phyloP scores from a whole-genome alignment of 2,329 filamentous ascomycete genomes.

The Lecanoromycetidae sp. region DNA sequence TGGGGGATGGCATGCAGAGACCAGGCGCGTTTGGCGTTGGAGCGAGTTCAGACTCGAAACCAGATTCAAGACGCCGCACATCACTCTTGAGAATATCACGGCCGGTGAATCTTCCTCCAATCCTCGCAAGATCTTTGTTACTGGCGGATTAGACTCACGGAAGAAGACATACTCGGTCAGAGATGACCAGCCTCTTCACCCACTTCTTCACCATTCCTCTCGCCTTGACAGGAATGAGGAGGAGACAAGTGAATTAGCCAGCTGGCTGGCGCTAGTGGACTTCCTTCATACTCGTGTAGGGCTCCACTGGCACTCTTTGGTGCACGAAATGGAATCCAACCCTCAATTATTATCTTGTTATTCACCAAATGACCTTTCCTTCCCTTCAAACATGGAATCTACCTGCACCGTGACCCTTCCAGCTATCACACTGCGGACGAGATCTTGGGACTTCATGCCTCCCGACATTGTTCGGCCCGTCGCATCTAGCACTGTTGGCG shows the following conservation, averaged over 20 bases:
- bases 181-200: not conserved
- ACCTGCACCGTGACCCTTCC: not conserved
- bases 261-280: constrained; percentile 4
- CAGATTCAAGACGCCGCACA: constrained; percentile 26
- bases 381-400: no score
- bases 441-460: constrained; percentile 31
- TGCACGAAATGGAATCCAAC: not conserved
- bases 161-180: not conserved
- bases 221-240: not conserved
- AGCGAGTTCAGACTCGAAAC: constrained; percentile 29
- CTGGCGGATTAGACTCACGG: not conserved
- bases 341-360: accelerated
- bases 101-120: accelerated
- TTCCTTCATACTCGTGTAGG: no score
- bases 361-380: not conserved
- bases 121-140: not conserved
- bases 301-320: no score
- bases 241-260: not conserved
- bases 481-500: constrained; percentile 27
- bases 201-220: not conserved
- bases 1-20: constrained; percentile 25
- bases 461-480: constrained; percentile 28
- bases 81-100: constrained; percentile 13
- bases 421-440: constrained; percentile 23
- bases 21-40: constrained; percentile 22